Percentiles rank a stretch among this genome's conserved stretches.
Conservation (phyloP, 306 rosid genomes). For the Gynostemma pentaphyllum region DNA sequence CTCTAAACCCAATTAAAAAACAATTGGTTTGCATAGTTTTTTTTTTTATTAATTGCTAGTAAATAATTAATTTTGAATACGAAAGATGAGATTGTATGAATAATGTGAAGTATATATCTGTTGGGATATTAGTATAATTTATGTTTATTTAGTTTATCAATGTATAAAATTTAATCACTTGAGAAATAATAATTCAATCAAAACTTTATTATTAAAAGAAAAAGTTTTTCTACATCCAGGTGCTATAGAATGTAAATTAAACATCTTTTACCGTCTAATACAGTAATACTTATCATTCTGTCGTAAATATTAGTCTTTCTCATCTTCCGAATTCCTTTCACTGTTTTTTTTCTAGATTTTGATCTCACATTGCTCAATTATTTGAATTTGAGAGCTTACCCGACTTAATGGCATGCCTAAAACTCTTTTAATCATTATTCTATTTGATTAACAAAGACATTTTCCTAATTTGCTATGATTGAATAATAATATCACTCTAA, state of each 20-base stretch:
- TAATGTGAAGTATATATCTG: too few relatives aligned
- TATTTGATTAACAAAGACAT: background rate
- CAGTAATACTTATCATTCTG: too few relatives aligned
- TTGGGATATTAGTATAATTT: background rate
- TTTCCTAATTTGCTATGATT: background rate
- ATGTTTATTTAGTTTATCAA: too few relatives aligned
- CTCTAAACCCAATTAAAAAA: background rate
- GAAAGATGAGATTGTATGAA: too few relatives aligned
- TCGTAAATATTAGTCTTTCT: too few relatives aligned
- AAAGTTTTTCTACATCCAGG: too few relatives aligned
- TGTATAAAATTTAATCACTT: background rate
- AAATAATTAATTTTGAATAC: too few relatives aligned
- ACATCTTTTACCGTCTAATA: too few relatives aligned
- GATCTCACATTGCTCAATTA: background rate
- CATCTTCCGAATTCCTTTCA: too few relatives aligned
- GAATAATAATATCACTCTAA: background rate
- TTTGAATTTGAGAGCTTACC: background rate
- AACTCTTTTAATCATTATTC: background rate
- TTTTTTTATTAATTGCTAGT: too few relatives aligned
- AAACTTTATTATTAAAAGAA: background rate
- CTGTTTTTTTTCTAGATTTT: too few relatives aligned
- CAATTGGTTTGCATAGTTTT: background rate
- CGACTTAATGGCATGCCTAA: background rate
- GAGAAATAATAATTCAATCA: background rate
- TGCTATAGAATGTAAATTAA: too few relatives aligned